Evolutionary conservation across 106 monocot genomes (phyloP).

Genomic region (Amphibolis antarctica): DNA sequence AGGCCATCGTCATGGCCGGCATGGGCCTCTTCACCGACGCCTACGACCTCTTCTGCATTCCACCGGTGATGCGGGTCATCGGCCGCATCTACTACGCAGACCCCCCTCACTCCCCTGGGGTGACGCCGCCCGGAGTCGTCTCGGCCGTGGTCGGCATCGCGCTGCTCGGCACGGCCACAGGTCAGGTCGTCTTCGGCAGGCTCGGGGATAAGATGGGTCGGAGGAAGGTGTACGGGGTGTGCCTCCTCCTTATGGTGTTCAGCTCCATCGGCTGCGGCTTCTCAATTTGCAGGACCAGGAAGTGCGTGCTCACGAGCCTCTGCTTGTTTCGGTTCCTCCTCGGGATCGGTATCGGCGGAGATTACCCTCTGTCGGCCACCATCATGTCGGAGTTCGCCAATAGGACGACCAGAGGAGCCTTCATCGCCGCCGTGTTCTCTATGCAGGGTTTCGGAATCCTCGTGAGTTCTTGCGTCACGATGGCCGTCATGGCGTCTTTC

Average conservation of each 20-base stretch:
- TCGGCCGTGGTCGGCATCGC: neutral
- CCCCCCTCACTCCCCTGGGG: neutral
- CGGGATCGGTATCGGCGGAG: slow-evolving; percentile 47
- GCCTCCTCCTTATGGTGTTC: slow-evolving; percentile 3
- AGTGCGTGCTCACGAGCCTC: slow-evolving; percentile 6
- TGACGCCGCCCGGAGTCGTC: slow-evolving; percentile 1
- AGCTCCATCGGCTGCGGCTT: slow-evolving; percentile 11
- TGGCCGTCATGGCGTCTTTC: slow-evolving; percentile 7
- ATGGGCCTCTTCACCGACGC: slow-evolving; percentile 38
- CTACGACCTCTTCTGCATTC: slow-evolving; percentile 42
- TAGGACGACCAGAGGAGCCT: slow-evolving; percentile 5
- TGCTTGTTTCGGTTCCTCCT: slow-evolving; percentile 22
- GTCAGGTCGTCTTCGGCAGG: slow-evolving; percentile 12
- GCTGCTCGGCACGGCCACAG: slow-evolving; percentile 5
- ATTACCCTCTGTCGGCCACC: slow-evolving; percentile 30
- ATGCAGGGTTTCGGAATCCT: slow-evolving; percentile 17
- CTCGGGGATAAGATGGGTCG: slow-evolving; percentile 8
- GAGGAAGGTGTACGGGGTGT: slow-evolving; percentile 10
- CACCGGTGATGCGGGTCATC: slow-evolving; percentile 21
- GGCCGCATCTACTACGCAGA: slow-evolving; percentile 8
- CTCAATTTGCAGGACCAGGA: slow-evolving; percentile 9
- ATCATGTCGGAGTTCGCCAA: slow-evolving; percentile 11
- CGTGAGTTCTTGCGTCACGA: slow-evolving; percentile 5
- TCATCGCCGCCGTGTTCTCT: slow-evolving; percentile 14
- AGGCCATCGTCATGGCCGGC: slow-evolving; percentile 31